Evolutionary conservation across 2,329 filamentous ascomycete species (phyloP), one percentile per base, ranked within the genome.

Genomic region (Ustulina deusta): DNA sequence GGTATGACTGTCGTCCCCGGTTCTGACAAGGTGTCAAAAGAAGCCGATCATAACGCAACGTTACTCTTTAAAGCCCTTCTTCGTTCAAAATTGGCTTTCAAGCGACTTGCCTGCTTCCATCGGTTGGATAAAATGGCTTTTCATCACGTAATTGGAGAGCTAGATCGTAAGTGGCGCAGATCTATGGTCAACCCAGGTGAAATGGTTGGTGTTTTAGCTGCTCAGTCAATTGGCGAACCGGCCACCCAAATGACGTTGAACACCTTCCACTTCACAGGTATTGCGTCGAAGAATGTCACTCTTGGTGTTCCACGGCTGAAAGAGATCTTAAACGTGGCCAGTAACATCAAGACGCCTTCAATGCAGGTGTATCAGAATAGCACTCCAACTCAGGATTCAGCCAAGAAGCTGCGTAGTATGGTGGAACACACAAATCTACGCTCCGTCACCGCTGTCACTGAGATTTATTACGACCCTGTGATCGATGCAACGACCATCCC

Each of bases 251-350:
- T 99, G 96, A 99, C 96, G 1, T 84, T 99, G 69, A 99, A 99
- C 84, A 99, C 96, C 27, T 99, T 99, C 91, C 96, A 99, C 86
- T 99, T 99, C 81, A 94, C 96, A 81, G 96, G 96, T 97, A 94
- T 99, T 69, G 97, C 97, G 42, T 97, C 95, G 27, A 99, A 99
- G 91, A 99, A 99, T 86, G 95, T 99, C 63, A 99, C 96, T 0
- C 90, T 99, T 56, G 96, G 96, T 93, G 96, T 99, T 49, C 96
- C 96, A 49, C 95, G 96, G 90, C 89, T 99, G 57, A 99, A 99
- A 87, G 96, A 99, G 84, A 99, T 99, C 89, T 87, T 99, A 65
- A 99, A 99, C 80, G 90, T 99, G 66, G 96, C 97, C 0, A 94
- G 92, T 74, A 97, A 98, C 81, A 97, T 99, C 85, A 99, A 98